Conservation (phyloP, 768 basidiomycete genomes). For the Tubosaeta sp. region DNA sequence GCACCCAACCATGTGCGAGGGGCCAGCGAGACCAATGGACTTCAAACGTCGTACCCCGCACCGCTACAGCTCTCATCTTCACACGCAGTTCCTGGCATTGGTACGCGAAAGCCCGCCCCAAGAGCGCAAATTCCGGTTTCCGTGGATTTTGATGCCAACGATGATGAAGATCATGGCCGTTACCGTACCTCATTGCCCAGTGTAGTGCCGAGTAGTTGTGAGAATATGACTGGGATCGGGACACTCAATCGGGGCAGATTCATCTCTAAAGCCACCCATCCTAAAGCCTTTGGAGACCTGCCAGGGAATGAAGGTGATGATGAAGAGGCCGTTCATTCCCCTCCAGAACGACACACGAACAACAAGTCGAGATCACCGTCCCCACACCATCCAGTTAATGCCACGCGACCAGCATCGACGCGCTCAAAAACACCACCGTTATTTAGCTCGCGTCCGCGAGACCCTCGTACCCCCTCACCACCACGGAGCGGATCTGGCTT, state of each 20-base stretch:
- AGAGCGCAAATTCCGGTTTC: conserved; percentile 61
- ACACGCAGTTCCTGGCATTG: conserved; percentile 30
- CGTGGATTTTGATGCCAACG: conserved; percentile 39
- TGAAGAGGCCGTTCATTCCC: conserved; percentile 14
- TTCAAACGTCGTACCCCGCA: conserved; percentile 14
- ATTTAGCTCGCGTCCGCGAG: conserved; percentile 28
- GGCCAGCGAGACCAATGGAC: conserved; percentile 30
- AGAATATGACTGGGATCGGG: conserved; percentile 69
- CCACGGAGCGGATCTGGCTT: conserved; percentile 16
- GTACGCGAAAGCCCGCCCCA: conserved; percentile 61
- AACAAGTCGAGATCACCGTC: conserved; percentile 23
- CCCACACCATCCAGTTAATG: conserved; percentile 23
- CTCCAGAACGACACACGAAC: conserved; percentile 15
- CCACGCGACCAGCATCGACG: conserved; percentile 32
- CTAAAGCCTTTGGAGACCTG: conserved; percentile 8
- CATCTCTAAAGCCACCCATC: conserved; percentile 16
- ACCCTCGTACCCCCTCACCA: conserved; percentile 22
- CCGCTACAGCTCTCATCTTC: conserved; percentile 16
- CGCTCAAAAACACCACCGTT: conserved; percentile 40
- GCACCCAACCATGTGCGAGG: conserved; percentile 31
- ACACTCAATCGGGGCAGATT: conserved; percentile 29
- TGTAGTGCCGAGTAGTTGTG: conserved; percentile 45
- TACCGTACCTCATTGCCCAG: conserved; percentile 50
- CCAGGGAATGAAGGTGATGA: conserved; percentile 11
- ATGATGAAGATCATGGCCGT: conserved; percentile 30